A percentile compares a stretch with the other conserved stretches of the same genome.
Conservation (phyloP, 2,329 filamentous ascomycete genomes). For the Colletotrichum noveboracense region DNA sequence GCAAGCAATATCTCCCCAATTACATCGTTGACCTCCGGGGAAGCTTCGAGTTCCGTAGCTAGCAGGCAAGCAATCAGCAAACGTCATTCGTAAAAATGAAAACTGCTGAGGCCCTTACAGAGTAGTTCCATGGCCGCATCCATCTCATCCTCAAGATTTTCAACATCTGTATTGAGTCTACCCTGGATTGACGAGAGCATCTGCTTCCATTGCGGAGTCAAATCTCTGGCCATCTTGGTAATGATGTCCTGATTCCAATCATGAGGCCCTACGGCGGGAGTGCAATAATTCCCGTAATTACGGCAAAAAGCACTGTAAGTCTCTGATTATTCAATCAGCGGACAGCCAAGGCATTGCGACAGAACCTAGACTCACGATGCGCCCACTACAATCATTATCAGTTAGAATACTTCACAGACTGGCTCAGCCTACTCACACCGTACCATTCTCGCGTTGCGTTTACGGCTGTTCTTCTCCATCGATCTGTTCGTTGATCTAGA, state of each 20-base stretch:
- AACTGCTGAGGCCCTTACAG: background rate
- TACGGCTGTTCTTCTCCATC: constrained; percentile 33
- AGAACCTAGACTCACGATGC: background rate
- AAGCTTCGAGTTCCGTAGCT: background rate
- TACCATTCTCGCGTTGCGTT: constrained; percentile 35
- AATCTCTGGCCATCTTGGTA: constrained; percentile 35
- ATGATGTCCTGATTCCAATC: constrained; percentile 54
- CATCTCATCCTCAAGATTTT: background rate
- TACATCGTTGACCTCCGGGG: background rate
- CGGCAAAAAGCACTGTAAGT: constrained; percentile 48
- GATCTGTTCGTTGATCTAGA: background rate
- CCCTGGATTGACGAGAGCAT: background rate
- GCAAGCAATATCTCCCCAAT: background rate
- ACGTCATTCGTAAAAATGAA: background rate
- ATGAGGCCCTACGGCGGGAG: constrained; percentile 25
- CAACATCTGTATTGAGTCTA: background rate
- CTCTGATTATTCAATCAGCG: constrained; percentile 17
- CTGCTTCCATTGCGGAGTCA: constrained; percentile 37
- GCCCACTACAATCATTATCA: background rate
- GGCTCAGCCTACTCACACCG: constrained; percentile 33
- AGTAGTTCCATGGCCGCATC: background rate
- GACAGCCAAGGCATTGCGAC: background rate
- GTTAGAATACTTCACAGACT: background rate
- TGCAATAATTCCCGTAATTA: constrained; percentile 42
- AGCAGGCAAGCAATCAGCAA: background rate